A percentile compares a stretch with the other conserved stretches of the same genome.
Evolutionary conservation across 2,329 filamentous ascomycete genomes (phyloP).

Genomic region (Orbilia blumenaviensis): DNA sequence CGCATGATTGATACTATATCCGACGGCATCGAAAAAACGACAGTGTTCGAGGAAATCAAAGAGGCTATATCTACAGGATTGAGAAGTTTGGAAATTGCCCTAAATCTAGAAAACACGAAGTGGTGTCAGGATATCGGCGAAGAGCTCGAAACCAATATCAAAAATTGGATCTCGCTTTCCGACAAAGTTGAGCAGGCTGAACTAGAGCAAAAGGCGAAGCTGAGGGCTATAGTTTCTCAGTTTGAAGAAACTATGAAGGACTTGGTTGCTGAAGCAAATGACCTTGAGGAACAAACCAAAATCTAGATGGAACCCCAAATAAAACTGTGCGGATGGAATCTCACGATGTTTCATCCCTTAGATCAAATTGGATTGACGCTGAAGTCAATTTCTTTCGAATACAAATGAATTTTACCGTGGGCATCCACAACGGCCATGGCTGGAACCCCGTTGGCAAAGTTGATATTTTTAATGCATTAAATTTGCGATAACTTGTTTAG

Average conservation of each 20-base stretch:
- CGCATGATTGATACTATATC: constrained; percentile 22
- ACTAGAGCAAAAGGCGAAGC: constrained; percentile 23
- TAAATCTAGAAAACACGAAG: constrained; percentile 9
- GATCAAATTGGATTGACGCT: too few species aligned
- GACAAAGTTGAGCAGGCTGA: constrained; percentile 25
- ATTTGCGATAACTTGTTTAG: too few species aligned
- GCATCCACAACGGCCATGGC: too few species aligned
- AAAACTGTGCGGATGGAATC: too few species aligned
- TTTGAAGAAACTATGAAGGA: constrained; percentile 1
- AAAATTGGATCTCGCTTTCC: constrained; percentile 22
- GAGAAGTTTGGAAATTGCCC: background rate
- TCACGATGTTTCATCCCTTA: too few species aligned
- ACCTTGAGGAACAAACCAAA: background rate
- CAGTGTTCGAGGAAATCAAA: constrained; percentile 1
- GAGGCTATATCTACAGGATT: background rate
- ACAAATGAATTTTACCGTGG: too few species aligned
- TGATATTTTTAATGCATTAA: too few species aligned
- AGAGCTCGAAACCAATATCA: constrained; percentile 41
- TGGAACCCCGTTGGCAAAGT: too few species aligned
- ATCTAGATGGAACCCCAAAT: too few species aligned
- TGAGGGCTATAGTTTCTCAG: background rate
- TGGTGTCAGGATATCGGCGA: constrained; percentile 27
- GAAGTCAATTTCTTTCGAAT: too few species aligned
- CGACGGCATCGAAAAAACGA: background rate
- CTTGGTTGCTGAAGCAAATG: background rate